Evolutionary conservation across 2,329 filamentous ascomycete species (phyloP), one percentile per base, ranked within the genome.

Genomic region (Pseudocercospora eumusae): DNA sequence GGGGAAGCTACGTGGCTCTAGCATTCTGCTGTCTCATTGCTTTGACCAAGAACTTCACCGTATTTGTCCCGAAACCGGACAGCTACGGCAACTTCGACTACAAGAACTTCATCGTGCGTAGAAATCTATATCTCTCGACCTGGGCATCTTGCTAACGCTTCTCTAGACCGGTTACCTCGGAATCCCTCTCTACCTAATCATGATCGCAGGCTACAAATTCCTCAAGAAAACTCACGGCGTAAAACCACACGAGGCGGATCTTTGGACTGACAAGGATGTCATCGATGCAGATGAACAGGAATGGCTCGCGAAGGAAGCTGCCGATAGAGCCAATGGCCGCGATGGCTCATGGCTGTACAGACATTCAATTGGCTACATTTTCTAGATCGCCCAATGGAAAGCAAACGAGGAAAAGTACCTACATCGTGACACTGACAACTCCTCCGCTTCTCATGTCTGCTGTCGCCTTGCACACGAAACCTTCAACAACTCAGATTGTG

Each of bases 11-110:
- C 72, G 79, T 80, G 62, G 88, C 88, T 0, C 81, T 95, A 1
- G 79, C 81, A 71, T 87, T 92, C 77, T 92, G 89, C 77, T 81
- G 83, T 71, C 73, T 95, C 33, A 89, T 95, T 64, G 84, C 88
- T 1, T 73, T 96, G 56, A 93, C 91, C 72, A 96, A 95, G 83
- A 93, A 92, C 81, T 95, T 86, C 76, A 82, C 84, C 60, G 87
- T 89, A 62, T 95, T 95, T 75, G 80, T 85, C 2, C 76, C 74
- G 62, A 75, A 70, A 45, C 45, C 59, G 31, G 64, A 74, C 69
- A 71, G 78, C 68, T 80, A 82, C 60, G 81, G 81, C 57, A 79
- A 80, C 56, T 90, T 90, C 67, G 85, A 89, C 75, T 89, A 89
- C 80, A 87, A 89, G 80, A 87, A 84, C 70, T 92, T 93, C 76